Evolutionary conservation across 208 protist genomes (phyloP).

Genomic region (Trypanosoma mega): DNA sequence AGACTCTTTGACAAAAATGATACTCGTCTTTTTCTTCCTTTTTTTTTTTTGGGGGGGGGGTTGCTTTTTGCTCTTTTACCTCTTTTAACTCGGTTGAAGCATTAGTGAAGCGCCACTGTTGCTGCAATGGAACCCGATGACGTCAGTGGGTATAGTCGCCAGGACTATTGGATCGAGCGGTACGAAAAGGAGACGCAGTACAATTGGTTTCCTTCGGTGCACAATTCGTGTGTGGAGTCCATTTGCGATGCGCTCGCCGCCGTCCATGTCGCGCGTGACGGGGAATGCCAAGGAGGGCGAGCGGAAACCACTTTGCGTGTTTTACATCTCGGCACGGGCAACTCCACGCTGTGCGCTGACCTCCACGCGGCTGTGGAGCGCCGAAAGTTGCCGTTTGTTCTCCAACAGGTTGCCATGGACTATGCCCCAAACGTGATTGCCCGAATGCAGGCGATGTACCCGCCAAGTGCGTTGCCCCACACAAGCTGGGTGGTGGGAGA

Average conservation of each 20-base stretch:
- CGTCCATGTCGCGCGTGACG: slow-evolving; percentile 26
- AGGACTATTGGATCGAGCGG: slow-evolving; percentile 73
- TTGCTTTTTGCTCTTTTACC: too few species aligned
- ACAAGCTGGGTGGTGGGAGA: slow-evolving; percentile 76
- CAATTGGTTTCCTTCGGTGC: slow-evolving; percentile 85
- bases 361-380: slow-evolving; percentile 28
- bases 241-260: slow-evolving; percentile 48
- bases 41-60: too few species aligned
- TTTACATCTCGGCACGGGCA: slow-evolving; percentile 81
- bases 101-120: too few species aligned
- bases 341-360: slow-evolving; percentile 71
- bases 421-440: slow-evolving; percentile 80
- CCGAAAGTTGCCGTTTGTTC: slow-evolving; percentile 35
- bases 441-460: slow-evolving; percentile 59
- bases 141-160: slow-evolving; percentile 69
- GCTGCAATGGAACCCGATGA: slow-evolving; percentile 48
- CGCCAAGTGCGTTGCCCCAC: slow-evolving; percentile 34
- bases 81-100: too few species aligned
- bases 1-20: too few species aligned
- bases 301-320: slow-evolving; percentile 35
- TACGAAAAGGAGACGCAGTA: slow-evolving; percentile 72
- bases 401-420: slow-evolving; percentile 82
- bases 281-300: background rate
- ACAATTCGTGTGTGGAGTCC: slow-evolving; percentile 39
- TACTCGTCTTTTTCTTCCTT: too few species aligned